These are phyloP conservation scores for Lactifluus hygrophoroides DNA, from an alignment of 768 basidiomycete genomes.

Conservation along the genomic window DNA sequence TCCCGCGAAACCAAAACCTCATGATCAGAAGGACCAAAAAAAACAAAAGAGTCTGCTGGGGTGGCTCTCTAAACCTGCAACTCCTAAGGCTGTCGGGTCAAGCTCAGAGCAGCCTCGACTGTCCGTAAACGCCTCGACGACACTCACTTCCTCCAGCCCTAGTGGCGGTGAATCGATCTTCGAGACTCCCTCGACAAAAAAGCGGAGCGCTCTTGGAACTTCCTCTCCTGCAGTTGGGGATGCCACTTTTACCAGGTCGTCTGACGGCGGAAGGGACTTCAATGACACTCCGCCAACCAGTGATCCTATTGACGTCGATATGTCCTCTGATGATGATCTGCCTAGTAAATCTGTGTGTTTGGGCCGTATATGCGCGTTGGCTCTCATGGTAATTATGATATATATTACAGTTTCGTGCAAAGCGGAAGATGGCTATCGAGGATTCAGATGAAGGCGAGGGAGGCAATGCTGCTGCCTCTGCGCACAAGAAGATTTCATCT, in stretches of 20 bases:
- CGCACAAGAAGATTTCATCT: conserved; percentile 15
- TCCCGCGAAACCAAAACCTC: conserved; percentile 7
- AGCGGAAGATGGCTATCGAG: conserved; percentile 60
- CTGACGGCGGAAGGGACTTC: conserved; percentile 39
- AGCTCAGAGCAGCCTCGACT: background rate
- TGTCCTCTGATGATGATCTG: conserved; percentile 47
- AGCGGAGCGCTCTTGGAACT: conserved; percentile 14
- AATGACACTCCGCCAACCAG: conserved; percentile 68
- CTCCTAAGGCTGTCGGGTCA: conserved; percentile 7
- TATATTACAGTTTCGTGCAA: conserved; percentile 25
- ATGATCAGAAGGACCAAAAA: conserved; percentile 24
- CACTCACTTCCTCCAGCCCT: conserved; percentile 15
- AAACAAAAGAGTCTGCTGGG: conserved; percentile 72
- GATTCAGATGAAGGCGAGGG: conserved; percentile 63
- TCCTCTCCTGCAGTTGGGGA: conserved; percentile 34
- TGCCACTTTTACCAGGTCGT: conserved; percentile 33
- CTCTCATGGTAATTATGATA: background rate
- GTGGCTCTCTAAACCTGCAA: conserved; percentile 40
- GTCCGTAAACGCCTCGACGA: background rate
- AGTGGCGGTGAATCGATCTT: conserved; percentile 16
- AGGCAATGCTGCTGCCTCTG: background rate
- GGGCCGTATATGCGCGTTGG: background rate
- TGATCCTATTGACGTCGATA: conserved; percentile 69
- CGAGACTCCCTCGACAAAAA: conserved; percentile 20
- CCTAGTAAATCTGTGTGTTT: conserved; percentile 14